Base-by-base conservation (phyloP, 495 filamentous ascomycete species). In the Talaromyces trachyspermus region DNA sequence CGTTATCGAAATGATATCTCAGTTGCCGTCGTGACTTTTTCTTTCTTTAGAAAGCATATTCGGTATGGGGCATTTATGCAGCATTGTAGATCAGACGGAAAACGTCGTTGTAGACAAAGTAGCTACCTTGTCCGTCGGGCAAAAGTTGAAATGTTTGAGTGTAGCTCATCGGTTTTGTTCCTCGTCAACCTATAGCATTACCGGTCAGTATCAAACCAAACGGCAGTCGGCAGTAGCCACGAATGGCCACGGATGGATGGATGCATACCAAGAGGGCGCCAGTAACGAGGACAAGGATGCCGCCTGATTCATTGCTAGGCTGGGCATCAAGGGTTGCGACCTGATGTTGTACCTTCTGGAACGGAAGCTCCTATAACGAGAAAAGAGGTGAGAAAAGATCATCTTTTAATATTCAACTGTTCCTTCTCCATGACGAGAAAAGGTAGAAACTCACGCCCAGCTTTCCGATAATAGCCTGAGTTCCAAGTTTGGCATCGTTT, bases 31-130 rank as follows among this genome's bases (percentile, higher is more conserved):
- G n/a, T n/a, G n/a, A n/a, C n/a, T n/a, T n/a, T n/a, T n/a, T n/a
- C n/a, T n/a, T n/a, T n/a, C n/a, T n/a, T n/a, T n/a, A n/a, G n/a
- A n/a, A n/a, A n/a, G n/a, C n/a, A 30, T 37, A 37, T 37, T 15
- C 2, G 7, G 33, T 15, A 7, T 37, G 9, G 33, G n/a, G 33
- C 19, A 10, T 15, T 19, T 5, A 54, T 23, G 48, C 24, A 27
- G 58, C 59, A 46, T 53, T 51, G 68, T 86, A 89, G 52, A 90
- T 74, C 48, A 97, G 75, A 54, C 82, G 82, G 79, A 95, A 96
- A 67, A 95, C 69, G 61, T 97, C 89, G 74, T 95, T 95, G 70
- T 81, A 81, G 58, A 96, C 83, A 61, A 78, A 95, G 73, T 81
- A 95, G 66, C 72, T 79, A 35, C 80, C 84, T 20, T 54, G 9